These are phyloP conservation scores for Cucurbitaria berberidis DNA, from an alignment of 2,329 filamentous ascomycete genomes.

Conservation along the genomic window DNA sequence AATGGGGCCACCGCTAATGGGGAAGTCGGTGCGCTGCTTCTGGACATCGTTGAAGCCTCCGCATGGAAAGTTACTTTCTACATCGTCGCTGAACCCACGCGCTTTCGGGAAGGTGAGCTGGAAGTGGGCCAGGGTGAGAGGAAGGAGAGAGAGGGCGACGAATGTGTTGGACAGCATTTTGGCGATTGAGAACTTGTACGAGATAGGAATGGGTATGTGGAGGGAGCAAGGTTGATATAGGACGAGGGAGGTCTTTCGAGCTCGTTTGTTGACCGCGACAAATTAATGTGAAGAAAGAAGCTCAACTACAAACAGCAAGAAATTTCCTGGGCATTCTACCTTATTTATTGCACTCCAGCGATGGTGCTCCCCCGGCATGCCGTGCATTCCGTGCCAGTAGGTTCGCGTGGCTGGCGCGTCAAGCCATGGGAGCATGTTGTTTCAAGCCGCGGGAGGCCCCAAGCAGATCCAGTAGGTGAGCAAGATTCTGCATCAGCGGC, in stretches of 20 bases:
- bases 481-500: conserved; percentile 27
- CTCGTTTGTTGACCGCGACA: not conserved
- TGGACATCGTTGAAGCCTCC: conserved; percentile 56
- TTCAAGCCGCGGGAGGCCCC: conserved; percentile 17
- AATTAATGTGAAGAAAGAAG: not conserved
- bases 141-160: conserved; percentile 50
- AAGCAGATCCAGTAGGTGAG: conserved; percentile 26
- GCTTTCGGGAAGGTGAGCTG: conserved; percentile 58
- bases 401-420: conserved; percentile 31
- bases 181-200: conserved; percentile 6
- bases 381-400: conserved; percentile 33
- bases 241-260: not conserved
- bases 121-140: conserved; percentile 62
- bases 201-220: not conserved
- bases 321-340: conserved; percentile 17
- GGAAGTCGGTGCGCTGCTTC: conserved; percentile 56
- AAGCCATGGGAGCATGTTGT: conserved; percentile 25
- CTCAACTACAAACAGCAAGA: not conserved
- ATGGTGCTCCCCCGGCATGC: conserved; percentile 23
- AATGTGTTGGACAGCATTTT: conserved; percentile 45
- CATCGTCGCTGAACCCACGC: conserved; percentile 58
- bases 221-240: not conserved
- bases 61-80: conserved; percentile 56
- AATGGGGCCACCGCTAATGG: conserved; percentile 58
- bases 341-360: conserved; percentile 37